These are phyloP conservation scores for Cercophora newfieldiana DNA, from an alignment of 495 filamentous ascomycete species.

Conservation along the genomic window DNA sequence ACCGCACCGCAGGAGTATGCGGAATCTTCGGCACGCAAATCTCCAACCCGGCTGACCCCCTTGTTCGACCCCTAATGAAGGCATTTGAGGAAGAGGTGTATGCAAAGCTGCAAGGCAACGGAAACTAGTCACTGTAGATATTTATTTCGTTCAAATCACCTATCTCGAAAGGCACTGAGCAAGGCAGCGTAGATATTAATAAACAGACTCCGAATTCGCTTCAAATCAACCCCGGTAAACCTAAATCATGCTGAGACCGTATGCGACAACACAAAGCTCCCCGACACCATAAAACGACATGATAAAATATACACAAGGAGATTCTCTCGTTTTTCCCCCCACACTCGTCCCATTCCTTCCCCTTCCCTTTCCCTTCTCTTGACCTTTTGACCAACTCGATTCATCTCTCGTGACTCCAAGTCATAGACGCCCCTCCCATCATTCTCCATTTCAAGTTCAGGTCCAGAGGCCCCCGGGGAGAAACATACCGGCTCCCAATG, in stretches of 20 bases:
- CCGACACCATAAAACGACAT: background rate
- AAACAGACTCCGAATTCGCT: background rate
- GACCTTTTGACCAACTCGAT: background rate
- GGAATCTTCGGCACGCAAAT: conserved; percentile 38
- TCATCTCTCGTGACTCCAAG: background rate
- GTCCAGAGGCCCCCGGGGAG: background rate
- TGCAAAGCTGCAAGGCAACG: conserved; percentile 12
- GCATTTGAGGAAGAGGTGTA: conserved; percentile 37
- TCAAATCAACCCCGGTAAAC: background rate
- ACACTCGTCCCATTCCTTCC: too few species aligned
- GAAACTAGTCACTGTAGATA: background rate
- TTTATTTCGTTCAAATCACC: background rate
- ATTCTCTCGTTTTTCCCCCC: background rate
- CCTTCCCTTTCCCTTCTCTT: background rate
- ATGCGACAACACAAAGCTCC: background rate
- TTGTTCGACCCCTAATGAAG: conserved; percentile 28
- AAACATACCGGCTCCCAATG: background rate
- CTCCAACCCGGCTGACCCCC: conserved; percentile 26
- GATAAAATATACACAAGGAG: background rate
- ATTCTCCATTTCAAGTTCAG: background rate
- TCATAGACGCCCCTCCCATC: background rate
- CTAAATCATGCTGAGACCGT: background rate
- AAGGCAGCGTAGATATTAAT: background rate
- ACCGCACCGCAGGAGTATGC: conserved; percentile 34
- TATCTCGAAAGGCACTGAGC: too few species aligned